phyloP scores from a whole-genome alignment of 2,329 filamentous ascomycete genomes.

The Aspergillus ruber region DNA sequence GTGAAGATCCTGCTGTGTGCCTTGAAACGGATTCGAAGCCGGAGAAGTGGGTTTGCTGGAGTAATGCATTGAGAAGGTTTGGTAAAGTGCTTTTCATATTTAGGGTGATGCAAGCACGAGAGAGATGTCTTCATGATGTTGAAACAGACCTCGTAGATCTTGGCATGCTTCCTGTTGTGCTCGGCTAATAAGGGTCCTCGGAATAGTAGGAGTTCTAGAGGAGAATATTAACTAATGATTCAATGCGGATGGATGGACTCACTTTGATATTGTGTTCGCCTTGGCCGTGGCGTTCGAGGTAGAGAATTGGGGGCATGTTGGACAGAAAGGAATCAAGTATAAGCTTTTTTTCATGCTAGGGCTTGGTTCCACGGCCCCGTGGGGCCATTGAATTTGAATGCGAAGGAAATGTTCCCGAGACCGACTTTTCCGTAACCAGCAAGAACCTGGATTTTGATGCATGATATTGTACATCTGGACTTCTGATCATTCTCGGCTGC shows the following conservation, averaged over 20 bases:
- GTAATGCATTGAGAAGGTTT: too few species aligned
- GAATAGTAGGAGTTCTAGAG: conserved; percentile 5
- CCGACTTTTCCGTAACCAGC: too few species aligned
- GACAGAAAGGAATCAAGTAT: not conserved
- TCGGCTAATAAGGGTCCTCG: conserved; percentile 5
- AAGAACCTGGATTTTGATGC: too few species aligned
- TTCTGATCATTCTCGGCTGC: too few species aligned
- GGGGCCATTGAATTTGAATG: too few species aligned
- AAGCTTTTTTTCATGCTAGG: not conserved
- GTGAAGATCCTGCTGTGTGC: conserved; percentile 29
- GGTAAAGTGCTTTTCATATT: too few species aligned
- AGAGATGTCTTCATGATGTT: conserved; percentile 1
- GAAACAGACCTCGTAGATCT: conserved; percentile 2
- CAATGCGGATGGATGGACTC: not conserved
- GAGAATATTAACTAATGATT: not conserved
- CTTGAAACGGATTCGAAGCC: conserved; percentile 4
- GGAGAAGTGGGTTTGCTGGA: too few species aligned
- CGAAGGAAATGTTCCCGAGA: too few species aligned
- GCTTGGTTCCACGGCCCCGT: too few species aligned
- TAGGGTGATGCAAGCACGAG: conserved; percentile 6
- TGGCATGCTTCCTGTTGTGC: conserved; percentile 4
- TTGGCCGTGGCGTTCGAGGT: conserved; percentile 9
- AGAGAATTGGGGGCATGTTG: conserved; percentile 16
- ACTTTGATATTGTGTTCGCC: conserved; percentile 12
- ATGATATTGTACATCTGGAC: too few species aligned